Conservation (phyloP, 768 basidiomycete genomes). For the Lactarius vividus region DNA sequence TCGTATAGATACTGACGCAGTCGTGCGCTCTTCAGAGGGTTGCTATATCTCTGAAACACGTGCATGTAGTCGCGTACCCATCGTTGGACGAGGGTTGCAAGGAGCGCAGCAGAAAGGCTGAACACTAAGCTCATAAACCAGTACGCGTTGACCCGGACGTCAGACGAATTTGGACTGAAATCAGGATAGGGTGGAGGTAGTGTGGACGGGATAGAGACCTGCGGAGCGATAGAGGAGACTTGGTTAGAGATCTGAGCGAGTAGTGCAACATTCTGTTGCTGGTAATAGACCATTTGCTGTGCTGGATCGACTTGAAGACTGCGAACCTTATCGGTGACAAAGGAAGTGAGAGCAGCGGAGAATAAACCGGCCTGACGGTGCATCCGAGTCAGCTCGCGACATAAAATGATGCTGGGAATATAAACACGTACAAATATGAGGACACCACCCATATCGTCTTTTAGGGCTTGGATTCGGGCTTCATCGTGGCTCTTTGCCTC, state of each 20-base stretch:
- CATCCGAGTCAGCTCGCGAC: background rate
- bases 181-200: background rate
- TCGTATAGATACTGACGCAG: conserved; percentile 41
- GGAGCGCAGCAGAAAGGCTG: conserved; percentile 43
- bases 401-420: no score
- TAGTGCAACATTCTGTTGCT: conserved; percentile 12
- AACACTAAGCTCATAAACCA: conserved; percentile 41
- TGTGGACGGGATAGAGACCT: background rate
- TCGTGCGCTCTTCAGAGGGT: conserved; percentile 37
- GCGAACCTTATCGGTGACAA: conserved; percentile 1
- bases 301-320: conserved; percentile 11
- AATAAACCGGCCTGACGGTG: conserved; percentile 16
- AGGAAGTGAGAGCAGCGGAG: conserved; percentile 13
- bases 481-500: background rate
- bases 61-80: conserved; percentile 43
- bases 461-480: background rate
- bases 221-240: background rate
- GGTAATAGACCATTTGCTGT: background rate
- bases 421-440: background rate
- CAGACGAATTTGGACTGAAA: conserved; percentile 31
- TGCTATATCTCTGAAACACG: conserved; percentile 33
- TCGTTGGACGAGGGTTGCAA: conserved; percentile 47
- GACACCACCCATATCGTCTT: background rate
- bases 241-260: conserved; percentile 12
- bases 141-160: conserved; percentile 40